These are phyloP conservation scores for Wallacemonas sp. DNA, from an alignment of 208 protist genomes.

Conservation along the genomic window DNA sequence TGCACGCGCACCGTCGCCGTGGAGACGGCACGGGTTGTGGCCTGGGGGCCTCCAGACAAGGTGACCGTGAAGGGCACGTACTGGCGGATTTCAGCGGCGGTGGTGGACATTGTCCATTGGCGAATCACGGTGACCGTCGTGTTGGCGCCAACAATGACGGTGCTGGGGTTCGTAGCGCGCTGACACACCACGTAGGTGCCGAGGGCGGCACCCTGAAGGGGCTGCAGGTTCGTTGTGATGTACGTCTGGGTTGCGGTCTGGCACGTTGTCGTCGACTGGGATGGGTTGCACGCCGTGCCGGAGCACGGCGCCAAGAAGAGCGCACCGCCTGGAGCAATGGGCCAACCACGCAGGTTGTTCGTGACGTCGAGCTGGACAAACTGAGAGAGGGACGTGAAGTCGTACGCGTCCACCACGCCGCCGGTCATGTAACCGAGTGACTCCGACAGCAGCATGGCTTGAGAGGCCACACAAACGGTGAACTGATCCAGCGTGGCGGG, in stretches of 20 bases:
- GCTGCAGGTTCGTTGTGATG: constrained; percentile 23
- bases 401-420: constrained; percentile 18
- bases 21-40: constrained; percentile 6
- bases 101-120: constrained; percentile 31
- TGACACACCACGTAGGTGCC: constrained; percentile 60
- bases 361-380: constrained; percentile 42
- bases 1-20: constrained; percentile 16
- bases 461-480: constrained; percentile 27
- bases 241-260: constrained; percentile 16
- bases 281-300: constrained; percentile 17
- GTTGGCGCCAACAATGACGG: constrained; percentile 27
- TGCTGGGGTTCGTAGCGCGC: constrained; percentile 15
- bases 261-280: constrained; percentile 24
- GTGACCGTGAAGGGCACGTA: constrained; percentile 35
- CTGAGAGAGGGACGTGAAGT: constrained; percentile 36
- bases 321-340: constrained; percentile 19
- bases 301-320: constrained; percentile 50
- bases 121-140: constrained; percentile 40
- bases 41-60: constrained; percentile 28
- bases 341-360: constrained; percentile 45
- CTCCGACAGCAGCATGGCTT: constrained; percentile 11
- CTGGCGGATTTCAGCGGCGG: constrained; percentile 25
- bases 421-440: constrained; percentile 47
- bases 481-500: neutral
- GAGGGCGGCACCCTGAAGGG: constrained; percentile 22